A percentile compares a stretch with the other conserved stretches of the same genome.
Conservation (phyloP, 805 yeast species). For the Millerago galiae region DNA sequence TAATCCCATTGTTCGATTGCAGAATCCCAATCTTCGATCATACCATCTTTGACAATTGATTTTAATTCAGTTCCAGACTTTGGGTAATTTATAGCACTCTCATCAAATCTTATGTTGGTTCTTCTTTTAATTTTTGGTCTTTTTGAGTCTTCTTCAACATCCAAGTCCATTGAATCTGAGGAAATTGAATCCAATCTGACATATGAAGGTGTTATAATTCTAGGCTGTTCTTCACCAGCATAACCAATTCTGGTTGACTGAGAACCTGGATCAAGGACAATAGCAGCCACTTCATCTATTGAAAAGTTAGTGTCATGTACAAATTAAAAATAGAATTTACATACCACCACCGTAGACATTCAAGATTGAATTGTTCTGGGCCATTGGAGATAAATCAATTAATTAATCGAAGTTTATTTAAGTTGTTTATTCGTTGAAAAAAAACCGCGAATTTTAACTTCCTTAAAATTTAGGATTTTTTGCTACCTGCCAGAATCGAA, state of each 20-base stretch:
- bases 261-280: slow-evolving; percentile 90
- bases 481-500: not conserved
- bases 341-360: slow-evolving; percentile 17
- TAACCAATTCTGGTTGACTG: slow-evolving; percentile 77
- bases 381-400: slow-evolving; percentile 11
- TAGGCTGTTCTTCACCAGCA: slow-evolving; percentile 90
- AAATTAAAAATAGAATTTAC: not conserved
- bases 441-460: not conserved
- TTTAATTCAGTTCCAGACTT: slow-evolving; percentile 44
- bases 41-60: slow-evolving; percentile 53
- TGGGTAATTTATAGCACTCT: slow-evolving; percentile 44
- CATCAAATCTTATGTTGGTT: slow-evolving; percentile 28
- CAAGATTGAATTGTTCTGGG: slow-evolving; percentile 19
- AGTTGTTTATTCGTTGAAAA: not conserved
- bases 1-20: slow-evolving; percentile 68
- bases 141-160: slow-evolving; percentile 11
- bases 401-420: not conserved
- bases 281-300: slow-evolving; percentile 78
- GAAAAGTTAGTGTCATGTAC: not conserved
- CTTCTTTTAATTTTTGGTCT: slow-evolving; percentile 13
- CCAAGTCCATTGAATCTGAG: slow-evolving; percentile 20
- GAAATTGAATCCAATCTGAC: slow-evolving; percentile 35
- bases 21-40: slow-evolving; percentile 80
- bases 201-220: slow-evolving; percentile 64
- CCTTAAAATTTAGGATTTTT: not conserved